These are phyloP conservation scores for Backusella tuberculispora DNA, from an alignment of 192 early-diverging fungal species.

Conservation along the genomic window DNA sequence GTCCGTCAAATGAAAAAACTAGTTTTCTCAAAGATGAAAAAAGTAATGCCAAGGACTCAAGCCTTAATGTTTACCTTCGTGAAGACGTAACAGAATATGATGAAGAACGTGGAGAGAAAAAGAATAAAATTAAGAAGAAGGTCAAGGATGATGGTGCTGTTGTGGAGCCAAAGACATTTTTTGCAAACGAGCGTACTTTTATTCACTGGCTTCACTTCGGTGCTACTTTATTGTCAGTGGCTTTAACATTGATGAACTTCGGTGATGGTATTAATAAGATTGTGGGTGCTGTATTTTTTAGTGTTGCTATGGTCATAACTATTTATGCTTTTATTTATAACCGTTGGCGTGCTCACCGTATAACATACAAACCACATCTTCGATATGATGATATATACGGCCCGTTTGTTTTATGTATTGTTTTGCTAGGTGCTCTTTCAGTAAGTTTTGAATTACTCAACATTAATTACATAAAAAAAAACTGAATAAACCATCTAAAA, in stretches of 20 bases:
- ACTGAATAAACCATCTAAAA: neutral
- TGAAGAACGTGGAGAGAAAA: constrained; percentile 19
- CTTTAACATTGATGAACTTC: constrained; percentile 79
- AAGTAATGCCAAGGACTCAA: neutral
- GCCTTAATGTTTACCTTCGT: neutral
- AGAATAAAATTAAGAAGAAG: neutral
- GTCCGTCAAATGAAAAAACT: neutral
- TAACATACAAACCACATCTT: constrained; percentile 46
- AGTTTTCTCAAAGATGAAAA: neutral
- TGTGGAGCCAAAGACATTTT: constrained; percentile 89
- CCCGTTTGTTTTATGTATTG: constrained; percentile 70
- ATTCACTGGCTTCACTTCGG: constrained; percentile 86
- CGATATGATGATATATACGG: constrained; percentile 79
- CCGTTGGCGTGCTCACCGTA: constrained; percentile 77
- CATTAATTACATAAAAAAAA: neutral
- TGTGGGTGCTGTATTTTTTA: constrained; percentile 70
- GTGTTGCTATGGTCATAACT: constrained; percentile 69
- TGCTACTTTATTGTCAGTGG: constrained; percentile 65
- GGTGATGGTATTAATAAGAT: constrained; percentile 69
- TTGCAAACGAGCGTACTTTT: constrained; percentile 95
- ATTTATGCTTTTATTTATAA: constrained; percentile 76
- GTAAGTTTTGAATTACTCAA: constrained; percentile 28
- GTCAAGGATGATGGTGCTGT: constrained; percentile 50
- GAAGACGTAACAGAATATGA: neutral
- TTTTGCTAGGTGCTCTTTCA: constrained; percentile 62